A percentile compares a stretch with the other conserved stretches of the same genome.
These are phyloP conservation scores for Fusarium concolor DNA, from an alignment of 2,329 filamentous ascomycete genomes.

Conservation along the genomic window DNA sequence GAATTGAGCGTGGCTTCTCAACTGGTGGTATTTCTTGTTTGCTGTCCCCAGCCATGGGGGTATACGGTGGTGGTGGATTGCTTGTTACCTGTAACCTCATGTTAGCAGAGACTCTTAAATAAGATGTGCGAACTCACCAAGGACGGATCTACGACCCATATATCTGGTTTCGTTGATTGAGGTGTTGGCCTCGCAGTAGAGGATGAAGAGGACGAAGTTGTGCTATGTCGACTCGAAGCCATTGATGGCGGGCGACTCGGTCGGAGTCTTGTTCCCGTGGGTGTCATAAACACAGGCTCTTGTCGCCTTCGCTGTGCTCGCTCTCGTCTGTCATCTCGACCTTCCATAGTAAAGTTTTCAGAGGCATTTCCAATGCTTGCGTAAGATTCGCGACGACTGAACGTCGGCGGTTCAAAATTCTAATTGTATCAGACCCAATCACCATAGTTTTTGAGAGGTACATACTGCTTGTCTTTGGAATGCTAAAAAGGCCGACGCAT, in stretches of 20 bases:
- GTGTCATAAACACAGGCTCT: background rate
- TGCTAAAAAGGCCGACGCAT: background rate
- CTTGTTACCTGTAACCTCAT: background rate
- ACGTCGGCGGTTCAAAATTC: background rate
- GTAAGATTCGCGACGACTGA: background rate
- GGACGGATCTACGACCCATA: background rate
- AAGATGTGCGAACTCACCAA: background rate
- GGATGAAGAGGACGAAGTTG: background rate
- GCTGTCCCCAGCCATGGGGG: background rate
- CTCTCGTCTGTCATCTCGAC: background rate
- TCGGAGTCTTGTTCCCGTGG: background rate
- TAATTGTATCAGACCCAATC: background rate
- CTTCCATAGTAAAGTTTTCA: background rate
- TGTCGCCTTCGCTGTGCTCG: background rate
- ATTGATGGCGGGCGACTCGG: background rate
- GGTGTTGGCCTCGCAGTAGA: background rate
- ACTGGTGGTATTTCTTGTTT: background rate
- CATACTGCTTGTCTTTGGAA: background rate
- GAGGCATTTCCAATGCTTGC: background rate
- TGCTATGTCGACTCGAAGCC: background rate
- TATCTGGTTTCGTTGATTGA: background rate
- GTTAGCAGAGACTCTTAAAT: background rate
- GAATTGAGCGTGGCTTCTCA: background rate
- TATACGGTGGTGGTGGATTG: background rate
- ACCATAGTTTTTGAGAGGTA: fast-evolving